A percentile compares a stretch with the other conserved stretches of the same genome.
phyloP scores from a whole-genome alignment of 345 rosid genomes.

The Geranium rotundifolium region DNA sequence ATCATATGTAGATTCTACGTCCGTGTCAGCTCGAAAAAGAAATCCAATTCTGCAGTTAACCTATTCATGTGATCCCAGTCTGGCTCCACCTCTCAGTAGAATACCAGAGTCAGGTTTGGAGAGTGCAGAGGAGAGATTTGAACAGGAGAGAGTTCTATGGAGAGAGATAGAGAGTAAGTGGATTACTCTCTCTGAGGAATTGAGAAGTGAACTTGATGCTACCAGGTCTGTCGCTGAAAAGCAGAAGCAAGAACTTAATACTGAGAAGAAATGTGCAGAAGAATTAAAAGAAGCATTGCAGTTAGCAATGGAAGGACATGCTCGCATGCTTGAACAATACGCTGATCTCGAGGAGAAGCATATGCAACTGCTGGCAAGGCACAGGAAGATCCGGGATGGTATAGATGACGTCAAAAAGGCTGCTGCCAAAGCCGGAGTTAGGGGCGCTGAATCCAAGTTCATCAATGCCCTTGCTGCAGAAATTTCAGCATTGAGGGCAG shows the following conservation, averaged over 20 bases:
- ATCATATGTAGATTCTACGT: slow-evolving; percentile 56
- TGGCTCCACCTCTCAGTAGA: slow-evolving; percentile 28
- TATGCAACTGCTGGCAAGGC: slow-evolving; percentile 82
- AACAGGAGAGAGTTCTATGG: slow-evolving; percentile 56
- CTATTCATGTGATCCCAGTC: slow-evolving; percentile 41
- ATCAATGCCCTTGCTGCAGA: slow-evolving; percentile 90
- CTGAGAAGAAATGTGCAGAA: slow-evolving; percentile 72
- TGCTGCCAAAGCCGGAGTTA: slow-evolving; percentile 85
- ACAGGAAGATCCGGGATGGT: slow-evolving; percentile 81
- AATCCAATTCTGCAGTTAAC: slow-evolving; percentile 47
- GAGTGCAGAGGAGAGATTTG: slow-evolving; percentile 42
- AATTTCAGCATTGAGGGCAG: slow-evolving; percentile 75
- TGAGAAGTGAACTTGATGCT: slow-evolving; percentile 68
- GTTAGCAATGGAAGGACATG: slow-evolving; percentile 92
- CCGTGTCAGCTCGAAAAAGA: slow-evolving; percentile 34
- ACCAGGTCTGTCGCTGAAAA: slow-evolving; percentile 48
- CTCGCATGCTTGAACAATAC: slow-evolving; percentile 91
- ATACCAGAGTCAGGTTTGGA: slow-evolving; percentile 56
- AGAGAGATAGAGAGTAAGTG: slow-evolving; percentile 82
- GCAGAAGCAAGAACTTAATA: slow-evolving; percentile 58
- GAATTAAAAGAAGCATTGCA: slow-evolving; percentile 91
- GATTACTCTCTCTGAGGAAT: slow-evolving; percentile 81
- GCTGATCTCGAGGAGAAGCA: slow-evolving; percentile 95
- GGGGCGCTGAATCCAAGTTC: slow-evolving; percentile 85
- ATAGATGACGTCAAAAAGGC: slow-evolving; percentile 89